Conservation (phyloP, 352 stramenopile species). For the Elongisporangium anandrum region DNA sequence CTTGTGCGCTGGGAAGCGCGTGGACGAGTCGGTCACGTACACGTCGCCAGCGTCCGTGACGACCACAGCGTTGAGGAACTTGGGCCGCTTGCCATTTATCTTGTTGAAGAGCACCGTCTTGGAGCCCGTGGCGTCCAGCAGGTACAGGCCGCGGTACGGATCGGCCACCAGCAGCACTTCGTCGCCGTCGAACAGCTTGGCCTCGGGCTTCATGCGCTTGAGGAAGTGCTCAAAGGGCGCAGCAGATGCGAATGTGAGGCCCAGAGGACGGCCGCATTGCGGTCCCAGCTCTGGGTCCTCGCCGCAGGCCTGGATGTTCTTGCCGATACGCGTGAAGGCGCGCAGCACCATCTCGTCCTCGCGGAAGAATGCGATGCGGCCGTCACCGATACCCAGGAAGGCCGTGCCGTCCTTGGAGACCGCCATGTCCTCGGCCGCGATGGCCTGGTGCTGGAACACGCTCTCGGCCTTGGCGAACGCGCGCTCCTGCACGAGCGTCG, state of each 20-base stretch:
- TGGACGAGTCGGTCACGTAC: conserved; percentile 56
- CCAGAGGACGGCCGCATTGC: conserved; percentile 46
- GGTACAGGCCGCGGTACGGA: conserved; percentile 49
- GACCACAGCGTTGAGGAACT: conserved; percentile 47
- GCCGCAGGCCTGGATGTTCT: conserved; percentile 23
- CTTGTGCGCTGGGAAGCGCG: conserved; percentile 36
- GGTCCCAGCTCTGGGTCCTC: conserved; percentile 24
- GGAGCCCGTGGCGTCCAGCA: conserved; percentile 50
- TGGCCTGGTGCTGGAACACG: conserved; percentile 28
- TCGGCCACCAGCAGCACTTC: conserved; percentile 60
- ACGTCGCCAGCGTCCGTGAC: conserved; percentile 38
- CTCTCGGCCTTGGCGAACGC: conserved; percentile 20
- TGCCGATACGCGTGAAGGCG: conserved; percentile 46
- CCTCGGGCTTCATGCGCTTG: conserved; percentile 28
- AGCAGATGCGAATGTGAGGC: conserved; percentile 35
- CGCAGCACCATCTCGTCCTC: conserved; percentile 23
- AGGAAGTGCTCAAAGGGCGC: conserved; percentile 35
- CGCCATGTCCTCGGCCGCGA: conserved; percentile 42
- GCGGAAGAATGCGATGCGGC: conserved; percentile 38
- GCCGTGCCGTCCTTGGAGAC: conserved; percentile 38
- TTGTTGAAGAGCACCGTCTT: conserved; percentile 51
- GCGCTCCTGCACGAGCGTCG: conserved; percentile 11
- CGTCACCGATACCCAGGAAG: conserved; percentile 47
- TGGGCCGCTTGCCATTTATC: conserved; percentile 25
- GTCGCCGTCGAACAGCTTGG: conserved; percentile 33